Conservation (phyloP, 306 rosid genomes). For the Echinosophora koreensis region DNA sequence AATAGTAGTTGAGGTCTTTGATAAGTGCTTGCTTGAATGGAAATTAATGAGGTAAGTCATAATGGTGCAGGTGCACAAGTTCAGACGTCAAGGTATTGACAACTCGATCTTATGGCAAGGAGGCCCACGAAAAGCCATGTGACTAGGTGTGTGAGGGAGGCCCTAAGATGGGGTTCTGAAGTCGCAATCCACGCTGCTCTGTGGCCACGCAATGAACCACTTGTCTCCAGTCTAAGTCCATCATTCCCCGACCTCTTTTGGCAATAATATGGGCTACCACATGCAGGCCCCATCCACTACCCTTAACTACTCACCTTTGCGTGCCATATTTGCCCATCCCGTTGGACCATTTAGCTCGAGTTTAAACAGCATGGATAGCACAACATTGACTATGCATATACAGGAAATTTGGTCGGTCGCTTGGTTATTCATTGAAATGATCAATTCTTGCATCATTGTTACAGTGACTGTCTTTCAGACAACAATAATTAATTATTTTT, state of each 20-base stretch:
- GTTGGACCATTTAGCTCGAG: neutral
- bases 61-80: neutral
- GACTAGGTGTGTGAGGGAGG: neutral
- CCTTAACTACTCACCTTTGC: neutral
- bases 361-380: neutral
- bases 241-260: neutral
- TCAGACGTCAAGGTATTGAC: neutral
- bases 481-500: slow-evolving; percentile 17
- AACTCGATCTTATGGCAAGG: neutral
- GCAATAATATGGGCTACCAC: slow-evolving; percentile 1
- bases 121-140: neutral
- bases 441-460: slow-evolving; percentile 31
- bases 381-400: neutral
- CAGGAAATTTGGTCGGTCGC: slow-evolving; percentile 43
- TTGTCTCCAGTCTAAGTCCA: neutral
- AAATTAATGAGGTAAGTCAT: slow-evolving; percentile 28
- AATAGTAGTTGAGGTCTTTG: neutral
- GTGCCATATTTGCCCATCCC: slow-evolving; percentile 5
- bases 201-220: neutral
- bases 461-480: neutral
- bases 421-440: slow-evolving; percentile 13
- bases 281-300: neutral
- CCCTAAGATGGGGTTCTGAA: neutral
- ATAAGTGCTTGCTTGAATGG: neutral
- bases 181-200: slow-evolving; percentile 1